phyloP scores from a whole-genome alignment of 257 asterid species.

The Penstemon barbatus region DNA sequence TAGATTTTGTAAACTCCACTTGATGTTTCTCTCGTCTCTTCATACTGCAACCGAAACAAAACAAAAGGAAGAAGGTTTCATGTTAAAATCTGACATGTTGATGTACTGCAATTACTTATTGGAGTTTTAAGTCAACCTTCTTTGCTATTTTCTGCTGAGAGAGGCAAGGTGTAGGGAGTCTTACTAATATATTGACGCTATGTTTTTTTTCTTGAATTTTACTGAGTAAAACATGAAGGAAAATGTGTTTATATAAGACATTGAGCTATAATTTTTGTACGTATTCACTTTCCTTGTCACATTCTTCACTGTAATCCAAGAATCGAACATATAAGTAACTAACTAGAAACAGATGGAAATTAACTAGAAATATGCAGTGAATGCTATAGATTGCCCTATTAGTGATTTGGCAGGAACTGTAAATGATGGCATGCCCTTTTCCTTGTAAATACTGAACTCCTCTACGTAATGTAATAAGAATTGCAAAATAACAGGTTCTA shows the following conservation, averaged over 20 bases:
- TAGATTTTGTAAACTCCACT: constrained; percentile 2
- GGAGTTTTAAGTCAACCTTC: neutral
- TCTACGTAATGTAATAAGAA: neutral
- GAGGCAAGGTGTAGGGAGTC: neutral
- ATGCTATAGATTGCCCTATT: neutral
- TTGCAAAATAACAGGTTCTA: neutral
- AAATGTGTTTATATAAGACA: too few species aligned
- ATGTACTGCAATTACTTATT: neutral
- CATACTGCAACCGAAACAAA: neutral
- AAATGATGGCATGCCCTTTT: neutral
- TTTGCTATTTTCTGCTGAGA: neutral
- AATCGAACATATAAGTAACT: too few species aligned
- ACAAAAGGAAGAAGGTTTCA: constrained; percentile 2
- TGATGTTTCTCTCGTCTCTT: neutral
- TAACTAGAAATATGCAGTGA: neutral
- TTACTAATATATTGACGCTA: too few species aligned
- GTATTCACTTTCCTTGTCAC: too few species aligned
- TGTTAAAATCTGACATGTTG: neutral
- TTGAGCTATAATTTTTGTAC: too few species aligned
- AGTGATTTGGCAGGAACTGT: neutral
- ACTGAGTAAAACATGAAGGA: too few species aligned
- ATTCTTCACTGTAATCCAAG: too few species aligned
- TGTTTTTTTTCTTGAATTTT: too few species aligned
- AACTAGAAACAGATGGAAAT: neutral
- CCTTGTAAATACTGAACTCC: neutral